A percentile compares a stretch with the other conserved stretches of the same genome.
Evolutionary conservation across 345 rosid genomes (phyloP).

Genomic region (Ceriops decandra): DNA sequence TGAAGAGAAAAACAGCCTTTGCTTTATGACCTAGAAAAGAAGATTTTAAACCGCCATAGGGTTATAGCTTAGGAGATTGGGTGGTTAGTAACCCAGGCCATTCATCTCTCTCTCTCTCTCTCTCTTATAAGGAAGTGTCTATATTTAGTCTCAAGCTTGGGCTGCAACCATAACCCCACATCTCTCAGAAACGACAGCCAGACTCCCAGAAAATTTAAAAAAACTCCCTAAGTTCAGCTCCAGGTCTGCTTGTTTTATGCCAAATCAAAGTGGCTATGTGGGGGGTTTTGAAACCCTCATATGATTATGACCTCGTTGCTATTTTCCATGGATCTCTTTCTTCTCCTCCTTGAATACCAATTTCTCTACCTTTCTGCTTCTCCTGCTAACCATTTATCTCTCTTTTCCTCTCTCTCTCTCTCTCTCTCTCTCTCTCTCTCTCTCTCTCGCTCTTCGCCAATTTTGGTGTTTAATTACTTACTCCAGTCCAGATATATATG

Average conservation of each 20-base stretch:
- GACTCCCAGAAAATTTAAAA: conserved; percentile 15
- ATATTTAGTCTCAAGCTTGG: conserved; percentile 50
- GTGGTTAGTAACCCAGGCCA: conserved; percentile 34
- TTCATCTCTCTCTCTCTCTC: conserved; percentile 10
- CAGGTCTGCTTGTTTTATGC: conserved; percentile 44
- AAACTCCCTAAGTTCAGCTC: conserved; percentile 31
- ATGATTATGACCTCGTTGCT: conserved; percentile 24
- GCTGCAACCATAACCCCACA: conserved; percentile 48
- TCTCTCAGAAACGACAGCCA: conserved; percentile 20
- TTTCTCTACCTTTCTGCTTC: neutral
- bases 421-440: conserved; percentile 14
- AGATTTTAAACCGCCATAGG: conserved; percentile 52
- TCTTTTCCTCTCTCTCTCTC: conserved; percentile 20
- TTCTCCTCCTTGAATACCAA: conserved; percentile 22
- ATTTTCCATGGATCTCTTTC: conserved; percentile 21
- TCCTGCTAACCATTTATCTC: conserved; percentile 3
- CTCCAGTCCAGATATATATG: neutral
- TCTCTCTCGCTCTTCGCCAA: conserved; percentile 18
- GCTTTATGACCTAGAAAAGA: conserved; percentile 80
- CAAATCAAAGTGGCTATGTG: conserved; percentile 42
- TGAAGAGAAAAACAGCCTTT: conserved; percentile 59
- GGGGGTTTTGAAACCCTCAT: conserved; percentile 26
- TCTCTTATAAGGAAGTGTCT: conserved; percentile 35
- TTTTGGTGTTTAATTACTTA: neutral
- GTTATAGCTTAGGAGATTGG: conserved; percentile 54